These are phyloP conservation scores for Trametes hirsuta DNA, from an alignment of 1,284 basidiomycete species.

Conservation along the genomic window DNA sequence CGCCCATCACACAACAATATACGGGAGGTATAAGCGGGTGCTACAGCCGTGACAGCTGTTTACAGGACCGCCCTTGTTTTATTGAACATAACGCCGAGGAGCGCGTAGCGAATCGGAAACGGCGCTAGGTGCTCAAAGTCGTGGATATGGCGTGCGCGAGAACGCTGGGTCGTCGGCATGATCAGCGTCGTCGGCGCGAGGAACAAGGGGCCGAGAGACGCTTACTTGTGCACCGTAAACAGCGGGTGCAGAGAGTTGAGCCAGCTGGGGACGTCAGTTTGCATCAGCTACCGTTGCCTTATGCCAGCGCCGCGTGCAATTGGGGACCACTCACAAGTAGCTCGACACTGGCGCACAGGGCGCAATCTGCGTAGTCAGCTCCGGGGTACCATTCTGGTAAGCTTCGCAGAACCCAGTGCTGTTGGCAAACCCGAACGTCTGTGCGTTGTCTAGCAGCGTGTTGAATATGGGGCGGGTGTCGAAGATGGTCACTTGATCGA, in stretches of 20 bases:
- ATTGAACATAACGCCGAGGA: background rate
- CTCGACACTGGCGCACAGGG: constrained; percentile 64
- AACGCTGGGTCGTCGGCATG: constrained; percentile 36
- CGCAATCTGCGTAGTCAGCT: constrained; percentile 50
- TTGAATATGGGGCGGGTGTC: constrained; percentile 64
- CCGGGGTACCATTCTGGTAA: constrained; percentile 60
- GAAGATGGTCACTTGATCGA: constrained; percentile 51
- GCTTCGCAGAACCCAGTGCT: constrained; percentile 60
- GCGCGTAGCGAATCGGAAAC: background rate
- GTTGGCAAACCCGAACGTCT: constrained; percentile 59
- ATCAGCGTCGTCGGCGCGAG: constrained; percentile 11
- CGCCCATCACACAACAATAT: constrained; percentile 9
- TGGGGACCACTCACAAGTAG: constrained; percentile 55
- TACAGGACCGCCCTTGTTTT: background rate
- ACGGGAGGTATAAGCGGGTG: background rate
- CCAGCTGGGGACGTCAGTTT: constrained; percentile 24
- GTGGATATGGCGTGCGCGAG: constrained; percentile 51
- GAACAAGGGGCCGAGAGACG: constrained; percentile 9
- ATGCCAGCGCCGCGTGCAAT: background rate
- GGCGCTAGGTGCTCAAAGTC: constrained; percentile 34
- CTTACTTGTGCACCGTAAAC: constrained; percentile 36
- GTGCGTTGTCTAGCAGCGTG: constrained; percentile 53
- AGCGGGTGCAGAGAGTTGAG: constrained; percentile 35
- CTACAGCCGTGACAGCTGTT: background rate
- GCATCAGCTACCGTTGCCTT: constrained; percentile 1